Conservation (phyloP, 495 filamentous ascomycete genomes). For the Neurospora discreta region DNA sequence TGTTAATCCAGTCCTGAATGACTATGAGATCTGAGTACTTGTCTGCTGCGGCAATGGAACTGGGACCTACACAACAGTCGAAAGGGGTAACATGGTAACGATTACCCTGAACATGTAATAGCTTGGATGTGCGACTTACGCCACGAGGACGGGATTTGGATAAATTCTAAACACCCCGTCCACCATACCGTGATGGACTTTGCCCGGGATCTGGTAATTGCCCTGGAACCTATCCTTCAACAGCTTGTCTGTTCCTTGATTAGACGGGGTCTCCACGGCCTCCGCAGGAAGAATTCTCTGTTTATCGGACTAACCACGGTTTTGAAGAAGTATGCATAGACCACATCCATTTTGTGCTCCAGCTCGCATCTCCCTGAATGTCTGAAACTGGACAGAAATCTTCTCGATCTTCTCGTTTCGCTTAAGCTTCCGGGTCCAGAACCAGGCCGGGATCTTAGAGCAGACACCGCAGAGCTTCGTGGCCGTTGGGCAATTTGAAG, state of each 20-base stretch:
- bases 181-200: too few species aligned
- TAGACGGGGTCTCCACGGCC: too few species aligned
- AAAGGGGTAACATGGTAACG: background rate
- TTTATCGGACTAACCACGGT: too few species aligned
- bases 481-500: background rate
- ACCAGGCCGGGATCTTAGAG: background rate
- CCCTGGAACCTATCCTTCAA: too few species aligned
- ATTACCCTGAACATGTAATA: background rate
- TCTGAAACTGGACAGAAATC: background rate
- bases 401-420: fast-evolving
- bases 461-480: background rate
- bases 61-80: fast-evolving
- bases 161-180: too few species aligned
- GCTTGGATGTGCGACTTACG: background rate
- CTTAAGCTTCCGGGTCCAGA: background rate
- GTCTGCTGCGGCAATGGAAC: background rate
- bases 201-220: too few species aligned
- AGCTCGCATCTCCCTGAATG: background rate
- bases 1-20: background rate
- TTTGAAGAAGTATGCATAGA: background rate
- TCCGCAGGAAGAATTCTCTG: too few species aligned
- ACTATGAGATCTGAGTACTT: background rate
- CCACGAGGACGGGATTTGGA: background rate
- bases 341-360: background rate
- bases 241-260: too few species aligned